Conservation (phyloP, 208 protist genomes). For the Strigomonas culicis region DNA sequence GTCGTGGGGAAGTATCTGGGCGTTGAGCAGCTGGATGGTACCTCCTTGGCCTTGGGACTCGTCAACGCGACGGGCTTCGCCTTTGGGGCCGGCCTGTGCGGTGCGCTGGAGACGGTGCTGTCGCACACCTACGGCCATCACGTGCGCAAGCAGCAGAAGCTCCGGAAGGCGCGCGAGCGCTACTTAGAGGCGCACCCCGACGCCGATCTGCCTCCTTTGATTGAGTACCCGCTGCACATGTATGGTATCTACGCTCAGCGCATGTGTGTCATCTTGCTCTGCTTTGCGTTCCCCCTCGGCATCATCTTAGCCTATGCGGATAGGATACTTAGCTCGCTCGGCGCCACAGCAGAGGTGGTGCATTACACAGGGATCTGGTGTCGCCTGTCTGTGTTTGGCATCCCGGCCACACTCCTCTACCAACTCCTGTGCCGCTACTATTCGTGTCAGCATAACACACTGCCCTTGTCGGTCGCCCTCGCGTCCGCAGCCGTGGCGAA, state of each 20-base stretch:
- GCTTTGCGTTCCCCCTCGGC: constrained; percentile 60
- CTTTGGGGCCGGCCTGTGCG: constrained; percentile 78
- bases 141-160: constrained; percentile 26
- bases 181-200: constrained; percentile 10
- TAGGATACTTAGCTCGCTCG: constrained; percentile 33
- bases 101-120: constrained; percentile 80
- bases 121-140: constrained; percentile 74
- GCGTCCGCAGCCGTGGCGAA: constrained; percentile 51
- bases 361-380: constrained; percentile 75
- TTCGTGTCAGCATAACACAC: constrained; percentile 75
- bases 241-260: constrained; percentile 83
- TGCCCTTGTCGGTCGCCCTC: constrained; percentile 66
- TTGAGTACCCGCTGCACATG: constrained; percentile 43
- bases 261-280: constrained; percentile 73
- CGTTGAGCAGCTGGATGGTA: constrained; percentile 62
- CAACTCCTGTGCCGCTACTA: constrained; percentile 80
- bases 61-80: constrained; percentile 86
- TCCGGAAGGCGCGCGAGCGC: constrained; percentile 14
- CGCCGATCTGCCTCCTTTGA: background rate
- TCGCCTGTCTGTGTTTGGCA: constrained; percentile 61
- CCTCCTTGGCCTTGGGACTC: constrained; percentile 64
- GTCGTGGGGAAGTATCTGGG: constrained; percentile 59
- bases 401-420: constrained; percentile 47
- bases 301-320: constrained; percentile 65
- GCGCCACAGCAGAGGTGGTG: constrained; percentile 40